Conservation (phyloP, 164 flowering plant species). For the Cinnamomum micranthum region DNA sequence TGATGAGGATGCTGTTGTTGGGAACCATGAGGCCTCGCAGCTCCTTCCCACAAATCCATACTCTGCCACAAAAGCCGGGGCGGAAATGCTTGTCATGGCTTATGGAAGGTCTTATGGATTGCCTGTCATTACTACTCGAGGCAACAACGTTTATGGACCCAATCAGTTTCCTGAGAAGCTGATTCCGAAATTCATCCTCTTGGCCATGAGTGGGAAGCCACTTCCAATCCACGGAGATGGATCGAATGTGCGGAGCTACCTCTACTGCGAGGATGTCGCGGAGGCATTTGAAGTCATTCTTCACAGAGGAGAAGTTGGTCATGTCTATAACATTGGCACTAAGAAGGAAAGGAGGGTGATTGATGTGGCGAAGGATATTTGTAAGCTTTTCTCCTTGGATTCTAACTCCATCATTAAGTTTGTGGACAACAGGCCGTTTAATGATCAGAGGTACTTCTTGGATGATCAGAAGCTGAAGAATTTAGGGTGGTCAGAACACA, state of each 20-base stretch:
- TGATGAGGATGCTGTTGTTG: constrained; percentile 73
- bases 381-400: constrained; percentile 55
- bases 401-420: constrained; percentile 48
- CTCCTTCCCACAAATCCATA: constrained; percentile 78
- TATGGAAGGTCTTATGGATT: constrained; percentile 74
- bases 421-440: constrained; percentile 71
- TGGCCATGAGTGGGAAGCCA: constrained; percentile 62
- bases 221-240: constrained; percentile 85
- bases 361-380: constrained; percentile 72
- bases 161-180: constrained; percentile 77
- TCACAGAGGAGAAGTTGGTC: constrained; percentile 79
- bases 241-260: constrained; percentile 63
- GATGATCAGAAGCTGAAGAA: constrained; percentile 73
- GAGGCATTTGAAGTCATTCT: constrained; percentile 77
- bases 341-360: constrained; percentile 72
- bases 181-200: constrained; percentile 70
- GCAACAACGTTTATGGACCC: constrained; percentile 79
- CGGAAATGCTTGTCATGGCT: constrained; percentile 87
- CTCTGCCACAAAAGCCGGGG: constrained; percentile 83
- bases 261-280: constrained; percentile 78
- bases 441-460: constrained; percentile 67
- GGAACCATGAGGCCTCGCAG: constrained; percentile 78
- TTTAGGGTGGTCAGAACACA: constrained; percentile 71
- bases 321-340: constrained; percentile 76
- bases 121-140: constrained; percentile 73